phyloP scores from a whole-genome alignment of 2,329 filamentous ascomycete genomes.

The Aspergillus jensenii region DNA sequence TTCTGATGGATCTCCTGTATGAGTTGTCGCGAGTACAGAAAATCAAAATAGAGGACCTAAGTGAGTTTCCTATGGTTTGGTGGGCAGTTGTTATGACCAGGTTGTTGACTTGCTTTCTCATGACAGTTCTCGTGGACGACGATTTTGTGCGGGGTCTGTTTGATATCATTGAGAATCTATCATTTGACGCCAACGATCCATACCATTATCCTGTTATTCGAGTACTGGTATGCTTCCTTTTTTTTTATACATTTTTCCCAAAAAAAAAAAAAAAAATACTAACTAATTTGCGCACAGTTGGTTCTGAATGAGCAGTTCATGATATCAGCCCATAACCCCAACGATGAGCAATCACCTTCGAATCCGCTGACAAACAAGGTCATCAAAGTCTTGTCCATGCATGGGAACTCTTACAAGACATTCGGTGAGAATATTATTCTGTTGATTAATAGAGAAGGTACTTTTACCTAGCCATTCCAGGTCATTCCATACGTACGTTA shows the following conservation, averaged over 20 bases:
- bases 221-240: constrained; percentile 67
- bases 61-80: constrained; percentile 46
- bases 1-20: constrained; percentile 86
- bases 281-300: constrained; percentile 56
- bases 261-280: constrained; percentile 3
- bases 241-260: neutral
- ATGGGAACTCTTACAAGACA: constrained; percentile 81
- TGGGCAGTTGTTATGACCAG: neutral
- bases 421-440: constrained; percentile 98
- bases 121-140: constrained; percentile 62
- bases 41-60: constrained; percentile 73
- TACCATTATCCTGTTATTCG: constrained; percentile 96
- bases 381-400: constrained; percentile 81
- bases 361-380: constrained; percentile 81
- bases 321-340: constrained; percentile 65
- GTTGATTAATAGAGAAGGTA: constrained; percentile 84
- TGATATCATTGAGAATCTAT: constrained; percentile 81
- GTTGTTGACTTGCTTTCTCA: neutral
- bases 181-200: constrained; percentile 83
- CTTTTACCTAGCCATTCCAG: neutral
- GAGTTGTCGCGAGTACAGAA: constrained; percentile 94
- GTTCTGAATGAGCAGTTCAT: constrained; percentile 99
- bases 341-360: constrained; percentile 39
- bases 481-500: neutral
- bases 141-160: constrained; percentile 82